Evolutionary conservation across 176 grass and related monocot species (phyloP), one percentile per base, ranked within the genome.

Genomic region (Zoysia japonica): DNA sequence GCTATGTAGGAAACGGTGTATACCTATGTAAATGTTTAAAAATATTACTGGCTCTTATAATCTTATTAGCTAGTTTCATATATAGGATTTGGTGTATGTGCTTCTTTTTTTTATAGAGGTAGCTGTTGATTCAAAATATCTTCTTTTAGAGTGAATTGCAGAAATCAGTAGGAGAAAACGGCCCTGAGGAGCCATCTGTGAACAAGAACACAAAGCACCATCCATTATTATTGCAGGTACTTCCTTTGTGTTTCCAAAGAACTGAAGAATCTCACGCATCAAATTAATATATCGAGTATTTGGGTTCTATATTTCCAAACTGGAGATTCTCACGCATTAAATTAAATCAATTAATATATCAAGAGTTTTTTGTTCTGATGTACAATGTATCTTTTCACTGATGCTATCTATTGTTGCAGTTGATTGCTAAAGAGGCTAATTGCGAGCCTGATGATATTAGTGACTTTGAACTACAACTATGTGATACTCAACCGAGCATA

Each of bases 401-500:
- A 81, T 85, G 28, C 16, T 61, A 19, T 76, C 66, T 65, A 75
- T 89, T 78, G 63, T 72, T 70, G 55, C 79, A 98, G 96, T 71
- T 94, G 67, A 92, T 98, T 77, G 90, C 96, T 72, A 83, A 81
- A 43, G 80, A 98, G 46, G 96, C 92, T 68, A 77, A 79, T 57
- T 94, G 96, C 65, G 67, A 89, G 40, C 87, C 81, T 85, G 88
- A 89, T 83, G 86, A 92, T 56, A 94, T 98, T 75, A 94, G 78
- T 81, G 96, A 98, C 45, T 98, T 98, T 38, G 96, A 98, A 85
- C 75, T 98, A 73, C 96, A 98, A 81, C 15, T 98, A 28, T 98
- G 92, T 81, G 96, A 98, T 83, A 98, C 92, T 67, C 96, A 98
- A 78, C 90, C 96, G 65, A 94, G 92, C 61, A 71, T 62, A 79